A percentile compares a stretch with the other conserved stretches of the same genome.
These are phyloP conservation scores for Ilyonectria sp. DNA, from an alignment of 2,329 filamentous ascomycete genomes.

Conservation along the genomic window DNA sequence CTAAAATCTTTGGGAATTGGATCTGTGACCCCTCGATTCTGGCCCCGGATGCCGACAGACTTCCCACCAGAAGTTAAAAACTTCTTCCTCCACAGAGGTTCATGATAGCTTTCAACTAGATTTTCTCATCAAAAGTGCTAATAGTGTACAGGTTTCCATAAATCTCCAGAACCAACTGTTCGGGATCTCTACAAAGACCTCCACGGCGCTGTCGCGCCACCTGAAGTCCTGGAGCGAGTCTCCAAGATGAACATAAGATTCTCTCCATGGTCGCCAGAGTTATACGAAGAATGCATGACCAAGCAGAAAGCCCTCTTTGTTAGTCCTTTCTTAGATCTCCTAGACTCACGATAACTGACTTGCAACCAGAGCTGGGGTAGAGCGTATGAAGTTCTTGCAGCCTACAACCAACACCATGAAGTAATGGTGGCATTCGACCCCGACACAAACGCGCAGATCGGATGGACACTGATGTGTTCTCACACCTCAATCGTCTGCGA, in stretches of 20 bases:
- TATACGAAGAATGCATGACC: slow-evolving; percentile 44
- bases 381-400: slow-evolving; percentile 37
- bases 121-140: background rate
- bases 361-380: slow-evolving; percentile 31
- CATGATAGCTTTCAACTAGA: rapidly evolving
- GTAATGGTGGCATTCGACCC: slow-evolving; percentile 44
- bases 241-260: slow-evolving; percentile 39
- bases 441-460: slow-evolving; percentile 43
- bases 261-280: slow-evolving; percentile 40
- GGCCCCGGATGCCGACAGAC: slow-evolving; percentile 37
- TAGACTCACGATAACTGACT: background rate
- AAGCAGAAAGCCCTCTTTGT: slow-evolving; percentile 43
- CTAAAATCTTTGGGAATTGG: slow-evolving; percentile 39
- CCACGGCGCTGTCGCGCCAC: slow-evolving; percentile 13
- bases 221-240: slow-evolving; percentile 37
- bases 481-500: slow-evolving; percentile 1
- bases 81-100: slow-evolving; percentile 41
- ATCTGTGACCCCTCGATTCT: slow-evolving; percentile 41
- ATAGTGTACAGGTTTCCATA: slow-evolving; percentile 29
- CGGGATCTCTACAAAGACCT: slow-evolving; percentile 43
- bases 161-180: background rate
- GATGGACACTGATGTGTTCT: slow-evolving; percentile 47
- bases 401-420: slow-evolving; percentile 35
- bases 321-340: background rate
- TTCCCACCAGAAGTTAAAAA: slow-evolving; percentile 29